phyloP scores from a whole-genome alignment of 345 rosid genomes.

The Xanthoceras sorbifolium region DNA sequence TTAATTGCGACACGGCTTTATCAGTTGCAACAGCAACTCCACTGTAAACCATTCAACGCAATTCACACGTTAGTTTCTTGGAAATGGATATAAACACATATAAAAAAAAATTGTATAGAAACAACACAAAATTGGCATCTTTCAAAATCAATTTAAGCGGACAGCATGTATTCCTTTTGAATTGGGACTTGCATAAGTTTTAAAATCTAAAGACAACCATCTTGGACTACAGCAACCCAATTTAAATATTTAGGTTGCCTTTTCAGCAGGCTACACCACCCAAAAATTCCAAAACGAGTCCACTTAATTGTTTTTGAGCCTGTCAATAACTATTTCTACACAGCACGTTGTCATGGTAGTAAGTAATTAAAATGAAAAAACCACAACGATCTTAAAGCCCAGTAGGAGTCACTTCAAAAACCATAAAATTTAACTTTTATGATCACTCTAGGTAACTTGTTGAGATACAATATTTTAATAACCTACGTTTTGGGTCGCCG shows the following conservation, averaged over 20 bases:
- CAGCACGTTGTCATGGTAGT: not conserved
- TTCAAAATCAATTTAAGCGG: not conserved
- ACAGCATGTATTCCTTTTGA: not conserved
- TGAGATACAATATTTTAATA: slow-evolving; percentile 10
- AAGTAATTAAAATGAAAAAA: not conserved
- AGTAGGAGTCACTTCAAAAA: not conserved
- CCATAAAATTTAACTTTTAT: not conserved
- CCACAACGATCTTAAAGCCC: not conserved
- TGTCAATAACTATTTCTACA: not conserved
- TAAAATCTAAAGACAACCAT: not conserved
- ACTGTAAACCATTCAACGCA: slow-evolving; percentile 34
- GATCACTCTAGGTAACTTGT: not conserved
- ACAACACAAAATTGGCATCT: not conserved
- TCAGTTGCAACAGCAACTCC: slow-evolving; percentile 37
- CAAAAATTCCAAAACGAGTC: not conserved
- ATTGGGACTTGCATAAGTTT: not conserved
- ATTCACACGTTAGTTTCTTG: not conserved
- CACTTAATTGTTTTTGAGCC: not conserved
- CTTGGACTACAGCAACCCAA: not conserved
- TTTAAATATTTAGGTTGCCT: not conserved
- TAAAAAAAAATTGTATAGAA: not conserved
- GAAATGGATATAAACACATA: not conserved
- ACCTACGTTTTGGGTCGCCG: slow-evolving; percentile 70
- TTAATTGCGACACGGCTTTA: slow-evolving; percentile 27
- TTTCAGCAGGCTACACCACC: not conserved